phyloP scores from a whole-genome alignment of 1,284 basidiomycete genomes.

The Dichomitus squalens region DNA sequence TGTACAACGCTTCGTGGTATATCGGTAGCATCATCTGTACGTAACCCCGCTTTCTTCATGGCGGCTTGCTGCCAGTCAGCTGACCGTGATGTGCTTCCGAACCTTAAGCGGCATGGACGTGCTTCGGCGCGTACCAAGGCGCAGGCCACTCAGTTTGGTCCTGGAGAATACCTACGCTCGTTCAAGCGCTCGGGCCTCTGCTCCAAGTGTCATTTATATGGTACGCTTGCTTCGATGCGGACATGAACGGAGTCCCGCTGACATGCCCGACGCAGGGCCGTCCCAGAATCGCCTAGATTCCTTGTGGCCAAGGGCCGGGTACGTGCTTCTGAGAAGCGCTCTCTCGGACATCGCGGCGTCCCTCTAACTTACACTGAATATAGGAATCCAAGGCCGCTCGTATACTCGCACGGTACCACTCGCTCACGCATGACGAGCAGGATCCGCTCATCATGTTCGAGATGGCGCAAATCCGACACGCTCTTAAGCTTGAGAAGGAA shows the following conservation, averaged over 20 bases:
- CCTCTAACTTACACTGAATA: neutral
- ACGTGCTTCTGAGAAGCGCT: conserved; percentile 23
- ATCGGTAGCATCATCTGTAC: conserved; percentile 61
- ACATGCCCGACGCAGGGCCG: conserved; percentile 42
- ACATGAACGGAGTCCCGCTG: neutral
- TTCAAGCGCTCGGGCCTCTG: conserved; percentile 67
- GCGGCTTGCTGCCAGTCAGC: conserved; percentile 5
- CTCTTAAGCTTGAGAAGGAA: conserved; percentile 61
- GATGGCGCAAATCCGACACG: conserved; percentile 72
- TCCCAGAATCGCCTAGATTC: conserved; percentile 73
- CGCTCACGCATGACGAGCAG: conserved; percentile 57
- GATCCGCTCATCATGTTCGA: conserved; percentile 72
- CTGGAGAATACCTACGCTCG: conserved; percentile 67
- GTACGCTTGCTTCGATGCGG: conserved; percentile 31
- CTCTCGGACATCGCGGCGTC: neutral
- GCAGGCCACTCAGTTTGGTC: conserved; percentile 57
- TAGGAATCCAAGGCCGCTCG: conserved; percentile 56
- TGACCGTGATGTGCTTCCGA: conserved; percentile 7
- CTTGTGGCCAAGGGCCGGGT: conserved; percentile 63
- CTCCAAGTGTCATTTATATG: conserved; percentile 59
- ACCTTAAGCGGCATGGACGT: conserved; percentile 46
- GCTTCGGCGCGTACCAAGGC: conserved; percentile 54
- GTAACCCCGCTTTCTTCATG: conserved; percentile 18
- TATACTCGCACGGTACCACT: conserved; percentile 70
- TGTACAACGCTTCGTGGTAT: conserved; percentile 70